Evolutionary conservation across 2,329 filamentous ascomycete species (phyloP).

Genomic region (Sporothrix variecibatus): DNA sequence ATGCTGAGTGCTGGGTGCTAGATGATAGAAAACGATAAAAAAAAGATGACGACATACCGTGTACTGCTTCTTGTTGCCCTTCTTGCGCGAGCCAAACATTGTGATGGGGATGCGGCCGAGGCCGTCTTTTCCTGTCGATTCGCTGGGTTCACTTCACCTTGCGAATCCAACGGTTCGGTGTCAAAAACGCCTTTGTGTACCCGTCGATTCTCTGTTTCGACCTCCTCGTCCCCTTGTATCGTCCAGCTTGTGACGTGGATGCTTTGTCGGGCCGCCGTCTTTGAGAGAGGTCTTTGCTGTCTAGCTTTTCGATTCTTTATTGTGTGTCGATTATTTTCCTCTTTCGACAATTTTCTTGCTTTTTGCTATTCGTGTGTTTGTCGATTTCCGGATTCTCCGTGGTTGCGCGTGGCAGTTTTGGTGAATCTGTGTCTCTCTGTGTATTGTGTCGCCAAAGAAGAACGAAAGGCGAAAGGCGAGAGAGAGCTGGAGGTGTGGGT

Average conservation of each 20-base stretch:
- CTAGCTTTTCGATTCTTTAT: not conserved
- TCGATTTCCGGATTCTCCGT: slow-evolving; percentile 24
- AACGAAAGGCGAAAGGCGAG: not conserved
- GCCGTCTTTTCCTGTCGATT: not conserved
- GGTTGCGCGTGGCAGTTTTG: slow-evolving; percentile 9
- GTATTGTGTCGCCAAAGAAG: not conserved
- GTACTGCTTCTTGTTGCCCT: slow-evolving; percentile 49
- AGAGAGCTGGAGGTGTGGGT: not conserved
- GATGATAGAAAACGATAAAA: slow-evolving; percentile 9
- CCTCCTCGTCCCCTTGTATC: not conserved
- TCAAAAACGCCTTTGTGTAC: not conserved
- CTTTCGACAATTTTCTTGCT: not conserved
- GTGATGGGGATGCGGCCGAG: slow-evolving; percentile 8
- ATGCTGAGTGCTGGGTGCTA: not conserved
- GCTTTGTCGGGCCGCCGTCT: not conserved
- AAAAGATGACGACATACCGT: slow-evolving; percentile 47
- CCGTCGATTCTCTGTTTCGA: not conserved
- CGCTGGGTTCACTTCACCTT: not conserved
- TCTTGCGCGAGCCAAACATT: slow-evolving; percentile 55
- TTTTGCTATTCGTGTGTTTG: not conserved
- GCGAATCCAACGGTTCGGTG: not conserved
- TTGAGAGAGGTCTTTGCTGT: not conserved
- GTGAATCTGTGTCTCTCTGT: not conserved
- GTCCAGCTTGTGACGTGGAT: not conserved
- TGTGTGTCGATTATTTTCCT: slow-evolving; percentile 6